Conservation (phyloP, 2,329 filamentous ascomycete genomes). For the Aspergillus calidoustus region DNA sequence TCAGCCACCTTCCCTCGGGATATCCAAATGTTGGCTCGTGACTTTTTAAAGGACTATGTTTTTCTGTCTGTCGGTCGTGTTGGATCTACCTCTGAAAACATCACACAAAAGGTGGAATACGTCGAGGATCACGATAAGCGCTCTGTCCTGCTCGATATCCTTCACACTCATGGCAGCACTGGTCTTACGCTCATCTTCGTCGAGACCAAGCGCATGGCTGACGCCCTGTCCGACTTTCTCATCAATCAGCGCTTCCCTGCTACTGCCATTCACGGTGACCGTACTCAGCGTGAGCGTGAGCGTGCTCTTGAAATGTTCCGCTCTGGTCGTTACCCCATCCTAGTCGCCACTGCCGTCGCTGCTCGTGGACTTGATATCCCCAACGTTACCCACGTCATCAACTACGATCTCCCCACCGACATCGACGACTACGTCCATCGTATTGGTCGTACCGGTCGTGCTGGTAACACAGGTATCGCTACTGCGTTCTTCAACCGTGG, state of each 20-base stretch:
- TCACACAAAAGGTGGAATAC: slow-evolving; percentile 98
- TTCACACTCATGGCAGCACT: slow-evolving; percentile 82
- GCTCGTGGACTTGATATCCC: slow-evolving; percentile 91
- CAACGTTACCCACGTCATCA: slow-evolving; percentile 96
- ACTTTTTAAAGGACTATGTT: slow-evolving; percentile 99
- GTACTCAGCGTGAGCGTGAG: slow-evolving; percentile 98
- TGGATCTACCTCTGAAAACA: slow-evolving; percentile 99
- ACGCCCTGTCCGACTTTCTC: slow-evolving; percentile 95
- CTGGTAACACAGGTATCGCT: slow-evolving; percentile 96
- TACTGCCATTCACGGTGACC: slow-evolving; percentile 97
- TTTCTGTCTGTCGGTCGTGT: slow-evolving; percentile 99
- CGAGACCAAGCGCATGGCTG: slow-evolving; percentile 99
- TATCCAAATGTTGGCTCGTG: slow-evolving; percentile 97
- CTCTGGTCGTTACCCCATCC: slow-evolving; percentile 90
- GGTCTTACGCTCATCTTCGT: slow-evolving; percentile 97
- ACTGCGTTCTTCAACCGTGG: slow-evolving; percentile 99
- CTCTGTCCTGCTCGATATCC: slow-evolving; percentile 93
- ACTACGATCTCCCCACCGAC: slow-evolving; percentile 98
- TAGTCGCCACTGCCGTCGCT: slow-evolving; percentile 96
- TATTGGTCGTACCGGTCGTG: slow-evolving; percentile 99
- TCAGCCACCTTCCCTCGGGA: slow-evolving; percentile 98
- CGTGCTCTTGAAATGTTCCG: slow-evolving; percentile 97
- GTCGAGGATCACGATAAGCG: slow-evolving; percentile 97
- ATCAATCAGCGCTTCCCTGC: slow-evolving; percentile 99
- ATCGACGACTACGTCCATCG: slow-evolving; percentile 99